Base-by-base conservation (phyloP, 176 grass and related monocot genomes). In the Oryza coarctata region DNA sequence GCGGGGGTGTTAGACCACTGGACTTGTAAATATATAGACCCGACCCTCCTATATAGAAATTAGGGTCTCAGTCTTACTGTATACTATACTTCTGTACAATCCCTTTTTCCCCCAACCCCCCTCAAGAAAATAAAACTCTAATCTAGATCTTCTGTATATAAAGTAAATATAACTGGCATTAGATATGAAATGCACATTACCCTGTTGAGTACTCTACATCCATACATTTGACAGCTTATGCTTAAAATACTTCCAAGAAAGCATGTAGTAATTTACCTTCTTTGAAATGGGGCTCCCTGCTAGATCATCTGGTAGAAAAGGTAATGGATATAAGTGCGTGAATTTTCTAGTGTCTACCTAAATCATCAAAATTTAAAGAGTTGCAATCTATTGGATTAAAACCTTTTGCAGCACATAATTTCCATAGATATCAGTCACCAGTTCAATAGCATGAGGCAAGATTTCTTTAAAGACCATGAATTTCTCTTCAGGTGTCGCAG, bases 341-440 rank as follows among this genome's bases (percentile, higher is more conserved):
- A 1, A 40, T 65, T 39, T 17, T 29, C 3, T 65, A 30, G 35
- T 22, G 20, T 44, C 3, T 43, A 12, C 58, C 34, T 43, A 36
- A 22, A 71, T 28, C 80, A 49, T 63, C 15, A 38, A 65, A 76
- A 22, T 43, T 76, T 39, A 70, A 82, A 39, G 12, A 80, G 55
- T 9, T 38, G 34, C 39, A 87, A 38, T 50, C 74, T 62, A 75
- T 10, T 28, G 22, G 35, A 71, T 2, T 9, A 70, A 86, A 62
- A 87, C 85, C 71, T 82, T 87, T 70, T 87, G 78, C 40, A 87
- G 23, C 27, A 83, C 81, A 80, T 84, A 83, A 68, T 88, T 88
- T 22, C 75, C 86, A 80, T 84, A 88, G 35, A 74, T 69, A 26
- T 84, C 61, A 15, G 27, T 74, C 55, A 81, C 71, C 58, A 88